Evolutionary conservation across 306 rosid genomes (phyloP).

Genomic region (Vicia faba): DNA sequence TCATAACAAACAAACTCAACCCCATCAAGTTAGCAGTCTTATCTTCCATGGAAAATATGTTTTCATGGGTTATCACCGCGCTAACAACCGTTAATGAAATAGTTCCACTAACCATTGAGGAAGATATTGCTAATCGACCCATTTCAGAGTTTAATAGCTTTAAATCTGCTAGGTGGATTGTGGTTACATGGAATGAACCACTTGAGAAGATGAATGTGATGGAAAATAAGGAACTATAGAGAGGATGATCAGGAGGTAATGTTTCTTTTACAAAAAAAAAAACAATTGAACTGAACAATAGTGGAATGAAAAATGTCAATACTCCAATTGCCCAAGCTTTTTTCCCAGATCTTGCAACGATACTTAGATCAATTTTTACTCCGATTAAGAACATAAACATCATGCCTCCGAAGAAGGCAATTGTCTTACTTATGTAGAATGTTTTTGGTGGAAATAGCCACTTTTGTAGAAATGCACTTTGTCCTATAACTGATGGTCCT

Average conservation of each 20-base stretch:
- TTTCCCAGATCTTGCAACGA: constrained; percentile 39
- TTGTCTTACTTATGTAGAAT: constrained; percentile 44
- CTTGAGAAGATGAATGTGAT: constrained; percentile 42
- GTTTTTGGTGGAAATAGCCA: constrained; percentile 43
- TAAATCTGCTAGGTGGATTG: constrained; percentile 42
- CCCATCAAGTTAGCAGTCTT: background rate
- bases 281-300: background rate
- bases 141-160: constrained; percentile 70
- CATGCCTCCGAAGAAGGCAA: constrained; percentile 53
- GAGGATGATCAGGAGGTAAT: background rate
- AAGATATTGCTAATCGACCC: constrained; percentile 53
- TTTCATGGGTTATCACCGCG: too few relatives aligned
- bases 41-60: too few relatives aligned
- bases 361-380: constrained; percentile 47
- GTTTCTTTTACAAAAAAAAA: background rate
- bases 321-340: constrained; percentile 51
- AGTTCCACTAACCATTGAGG: constrained; percentile 53
- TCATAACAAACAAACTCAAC: background rate
- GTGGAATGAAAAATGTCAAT: constrained; percentile 30
- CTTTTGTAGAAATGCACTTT: background rate
- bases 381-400: constrained; percentile 54
- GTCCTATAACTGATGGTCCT: constrained; percentile 58
- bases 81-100: background rate
- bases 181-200: constrained; percentile 52
- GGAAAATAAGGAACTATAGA: background rate